Evolutionary conservation across 805 yeast species (phyloP), one percentile per base, ranked within the genome.

Genomic region (Ogataea dorogensis): DNA sequence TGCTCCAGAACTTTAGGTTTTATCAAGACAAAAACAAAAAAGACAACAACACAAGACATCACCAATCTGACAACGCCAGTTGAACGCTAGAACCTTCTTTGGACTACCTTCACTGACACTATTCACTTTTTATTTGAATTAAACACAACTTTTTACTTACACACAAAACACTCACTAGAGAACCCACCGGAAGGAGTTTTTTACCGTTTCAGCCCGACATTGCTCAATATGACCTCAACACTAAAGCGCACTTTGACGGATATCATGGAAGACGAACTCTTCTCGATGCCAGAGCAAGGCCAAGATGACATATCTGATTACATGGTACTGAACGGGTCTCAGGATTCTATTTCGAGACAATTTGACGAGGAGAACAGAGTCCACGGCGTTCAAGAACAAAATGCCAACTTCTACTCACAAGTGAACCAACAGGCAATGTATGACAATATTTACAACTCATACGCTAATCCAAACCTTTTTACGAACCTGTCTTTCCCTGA

Each of bases 211-310:
- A 34, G 28, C 28, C 35, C 31, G 28, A 27, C 36, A 38, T 28
- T 36, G 39, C 41, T 35, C n/a, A 35, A 19, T 6, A 57, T 58
- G 61, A 46, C 57, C 22, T 47, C 61, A 7, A 48, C 61, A 13
- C 35, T 56, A 14, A 51, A 56, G 38, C 56, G 63, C 30, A 54
- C 59, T 11, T 40, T 54, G n/a, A 56, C 63, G 2, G 61, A 58
- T 29, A 48, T 55, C 17, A 52, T 54, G 51, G 63, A 58, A 29
- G 63, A 58, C 24, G 63, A 58, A 39, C 35, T 56, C 12, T 54
- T 53, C 37, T 32, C 50, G 13, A 38, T 44, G 17, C 51, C 55
- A 8, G 46, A 37, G 24, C 54, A 48, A 19, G 38, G 36, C 9
- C 35, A 29, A n/a, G 48, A 43, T 25, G 58, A 56, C 34, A 40